Evolutionary conservation across 164 flowering plant genomes (phyloP), one percentile per base, ranked within the genome.

Genomic region (Macadamia integrifolia): DNA sequence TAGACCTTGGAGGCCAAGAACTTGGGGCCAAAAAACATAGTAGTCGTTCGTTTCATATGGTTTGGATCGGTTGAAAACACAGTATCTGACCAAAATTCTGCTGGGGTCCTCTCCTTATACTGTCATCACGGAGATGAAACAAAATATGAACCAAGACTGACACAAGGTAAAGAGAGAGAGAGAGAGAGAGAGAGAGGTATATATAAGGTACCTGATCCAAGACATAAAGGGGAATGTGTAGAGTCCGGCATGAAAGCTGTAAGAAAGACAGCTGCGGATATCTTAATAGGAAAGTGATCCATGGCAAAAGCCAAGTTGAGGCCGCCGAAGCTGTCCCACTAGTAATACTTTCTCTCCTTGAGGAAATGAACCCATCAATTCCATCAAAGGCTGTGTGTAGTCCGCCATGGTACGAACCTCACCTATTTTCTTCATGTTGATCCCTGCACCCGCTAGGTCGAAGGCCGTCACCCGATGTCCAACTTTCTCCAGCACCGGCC

Each of bases 271-370:
- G 70, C 75, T 5, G 65, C 73, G 1, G 68, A 42, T 29, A 71
- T 68, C 66, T 71, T 69, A 6, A 62, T 60, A 0, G 80, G 70
- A 48, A 61, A 66, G 30, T 30, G 48, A 58, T 74, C 73, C 70
- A 69, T 69, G 64, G 70, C 77, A 6, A 60, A 28, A 23, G 73
- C 66, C 11, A 67, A 12, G 13, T 17, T 32, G 9, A 53, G 6
- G 42, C 77, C 77, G 0, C 77, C 77, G 12, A 71, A 62, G 56
- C 73, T 74, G 53, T 9, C 77, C 77, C 13, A 69, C 72, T 1
- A 74, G 64, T 3, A 69, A 56, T 10, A 66, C 73, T 62, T 60
- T 74, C 44, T 65, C 70, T 8, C 28, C 60, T 9, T 53, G 61
- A 60, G 76, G 72, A 60, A 73, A n/a, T 6, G 65, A 15, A 1